phyloP scores from a whole-genome alignment of 75 land plant genomes.

The Selaginella moellendorffii region DNA sequence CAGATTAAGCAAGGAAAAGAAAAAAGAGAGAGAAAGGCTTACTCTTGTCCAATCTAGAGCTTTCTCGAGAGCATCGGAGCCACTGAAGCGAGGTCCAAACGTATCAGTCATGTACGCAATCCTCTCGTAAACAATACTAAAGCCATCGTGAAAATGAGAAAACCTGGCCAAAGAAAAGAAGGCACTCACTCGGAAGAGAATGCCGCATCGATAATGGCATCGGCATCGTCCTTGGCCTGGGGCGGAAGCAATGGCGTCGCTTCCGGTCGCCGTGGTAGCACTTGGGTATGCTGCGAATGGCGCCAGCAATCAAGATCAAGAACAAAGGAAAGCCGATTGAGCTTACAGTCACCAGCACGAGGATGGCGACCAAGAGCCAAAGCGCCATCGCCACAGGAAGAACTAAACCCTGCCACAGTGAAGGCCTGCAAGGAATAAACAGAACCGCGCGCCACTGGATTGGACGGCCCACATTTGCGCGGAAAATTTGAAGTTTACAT shows the following conservation, averaged over 20 bases:
- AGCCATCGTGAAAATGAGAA: neutral
- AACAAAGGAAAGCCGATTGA: too few relatives aligned
- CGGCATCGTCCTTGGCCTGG: constrained; percentile 17
- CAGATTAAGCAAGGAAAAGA: constrained; percentile 1
- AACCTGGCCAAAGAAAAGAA: constrained; percentile 3
- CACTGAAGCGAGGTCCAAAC: constrained; percentile 25
- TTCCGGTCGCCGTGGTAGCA: too few relatives aligned
- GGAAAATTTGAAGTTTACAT: too few relatives aligned
- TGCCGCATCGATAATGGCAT: constrained; percentile 13
- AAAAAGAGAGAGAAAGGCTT: neutral
- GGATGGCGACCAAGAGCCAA: too few relatives aligned
- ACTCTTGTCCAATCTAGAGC: constrained; percentile 23
- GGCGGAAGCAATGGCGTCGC: neutral
- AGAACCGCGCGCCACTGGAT: too few relatives aligned
- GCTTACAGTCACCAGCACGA: too few relatives aligned
- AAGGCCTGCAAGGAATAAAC: too few relatives aligned
- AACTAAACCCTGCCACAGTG: too few relatives aligned
- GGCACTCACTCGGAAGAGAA: constrained; percentile 8
- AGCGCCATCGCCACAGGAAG: too few relatives aligned
- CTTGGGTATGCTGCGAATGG: too few relatives aligned
- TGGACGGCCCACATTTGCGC: too few relatives aligned
- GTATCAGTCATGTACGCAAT: constrained; percentile 33
- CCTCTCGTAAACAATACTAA: constrained; percentile 21
- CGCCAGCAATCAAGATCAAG: too few relatives aligned
- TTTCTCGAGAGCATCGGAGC: constrained; percentile 16